A percentile compares a stretch with the other conserved stretches of the same genome.
These are phyloP conservation scores for Rhizoctonia solani DNA, from an alignment of 1,284 basidiomycete genomes.

Conservation along the genomic window DNA sequence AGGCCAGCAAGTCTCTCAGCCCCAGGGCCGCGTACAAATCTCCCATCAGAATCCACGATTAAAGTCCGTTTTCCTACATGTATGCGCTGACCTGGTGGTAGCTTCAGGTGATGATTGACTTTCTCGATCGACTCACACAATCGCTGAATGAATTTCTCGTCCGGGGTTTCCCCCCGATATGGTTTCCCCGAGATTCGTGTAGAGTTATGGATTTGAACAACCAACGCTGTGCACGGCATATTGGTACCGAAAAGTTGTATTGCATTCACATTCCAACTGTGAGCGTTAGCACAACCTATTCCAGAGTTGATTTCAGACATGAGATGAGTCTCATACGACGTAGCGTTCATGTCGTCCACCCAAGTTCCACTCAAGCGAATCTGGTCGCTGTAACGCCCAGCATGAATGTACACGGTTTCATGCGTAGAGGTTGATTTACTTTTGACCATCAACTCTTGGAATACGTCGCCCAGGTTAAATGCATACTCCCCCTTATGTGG, in stretches of 20 bases:
- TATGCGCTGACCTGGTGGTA: background rate
- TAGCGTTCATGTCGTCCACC: background rate
- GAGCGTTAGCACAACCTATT: background rate
- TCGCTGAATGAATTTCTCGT: background rate
- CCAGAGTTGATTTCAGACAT: background rate
- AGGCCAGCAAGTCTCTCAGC: background rate
- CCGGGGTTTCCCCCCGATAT: background rate
- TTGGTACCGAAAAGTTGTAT: constrained; percentile 2
- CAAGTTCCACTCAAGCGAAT: background rate
- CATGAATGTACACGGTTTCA: background rate
- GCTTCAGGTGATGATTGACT: background rate
- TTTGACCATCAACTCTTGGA: background rate
- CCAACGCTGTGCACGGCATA: background rate
- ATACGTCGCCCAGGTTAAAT: background rate
- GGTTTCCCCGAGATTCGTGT: background rate
- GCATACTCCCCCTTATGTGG: constrained; percentile 4
- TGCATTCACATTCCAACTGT: background rate
- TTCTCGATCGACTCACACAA: background rate
- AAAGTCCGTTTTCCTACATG: background rate
- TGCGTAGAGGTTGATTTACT: background rate
- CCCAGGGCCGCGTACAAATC: background rate
- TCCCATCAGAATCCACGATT: background rate
- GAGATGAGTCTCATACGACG: background rate
- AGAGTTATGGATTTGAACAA: background rate
- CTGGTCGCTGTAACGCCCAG: background rate